phyloP scores from a whole-genome alignment of 2,329 filamentous ascomycete species.

The Colletotrichum eleusines region DNA sequence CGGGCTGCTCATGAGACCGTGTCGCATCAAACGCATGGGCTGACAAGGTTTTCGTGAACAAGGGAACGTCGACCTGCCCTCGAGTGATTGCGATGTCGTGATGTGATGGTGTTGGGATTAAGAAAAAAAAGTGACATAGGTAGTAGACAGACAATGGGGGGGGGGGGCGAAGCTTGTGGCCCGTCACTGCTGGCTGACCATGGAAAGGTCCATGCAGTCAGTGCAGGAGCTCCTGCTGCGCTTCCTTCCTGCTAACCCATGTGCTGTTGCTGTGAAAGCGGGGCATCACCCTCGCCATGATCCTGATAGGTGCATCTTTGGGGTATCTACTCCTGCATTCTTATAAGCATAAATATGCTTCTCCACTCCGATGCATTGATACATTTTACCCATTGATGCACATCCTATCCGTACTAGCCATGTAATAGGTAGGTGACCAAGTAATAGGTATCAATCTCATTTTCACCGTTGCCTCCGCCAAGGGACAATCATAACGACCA shows the following conservation, averaged over 20 bases:
- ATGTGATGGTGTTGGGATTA: neutral
- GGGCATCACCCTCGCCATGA: conserved; percentile 2
- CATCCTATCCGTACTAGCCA: neutral
- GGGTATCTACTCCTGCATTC: neutral
- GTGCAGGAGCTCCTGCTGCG: conserved; percentile 1
- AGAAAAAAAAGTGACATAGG: no score
- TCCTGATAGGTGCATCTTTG: neutral
- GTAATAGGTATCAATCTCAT: neutral
- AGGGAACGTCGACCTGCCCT: neutral
- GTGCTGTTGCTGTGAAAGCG: neutral
- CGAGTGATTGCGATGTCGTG: conserved; percentile 2
- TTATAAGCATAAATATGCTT: neutral
- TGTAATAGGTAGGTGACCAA: no score
- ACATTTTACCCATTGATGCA: neutral
- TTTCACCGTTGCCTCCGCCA: neutral
- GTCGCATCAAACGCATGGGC: neutral
- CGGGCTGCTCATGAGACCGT: neutral
- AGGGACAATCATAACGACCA: neutral
- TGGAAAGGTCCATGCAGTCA: neutral
- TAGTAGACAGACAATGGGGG: no score
- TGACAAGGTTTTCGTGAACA: conserved; percentile 14
- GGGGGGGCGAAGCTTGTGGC: neutral
- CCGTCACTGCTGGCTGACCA: conserved; percentile 9
- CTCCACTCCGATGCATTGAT: neutral
- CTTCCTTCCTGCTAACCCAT: no score